Conservation (phyloP, 2,329 filamentous ascomycete genomes). For the Pseudogymnoascus sp. region DNA sequence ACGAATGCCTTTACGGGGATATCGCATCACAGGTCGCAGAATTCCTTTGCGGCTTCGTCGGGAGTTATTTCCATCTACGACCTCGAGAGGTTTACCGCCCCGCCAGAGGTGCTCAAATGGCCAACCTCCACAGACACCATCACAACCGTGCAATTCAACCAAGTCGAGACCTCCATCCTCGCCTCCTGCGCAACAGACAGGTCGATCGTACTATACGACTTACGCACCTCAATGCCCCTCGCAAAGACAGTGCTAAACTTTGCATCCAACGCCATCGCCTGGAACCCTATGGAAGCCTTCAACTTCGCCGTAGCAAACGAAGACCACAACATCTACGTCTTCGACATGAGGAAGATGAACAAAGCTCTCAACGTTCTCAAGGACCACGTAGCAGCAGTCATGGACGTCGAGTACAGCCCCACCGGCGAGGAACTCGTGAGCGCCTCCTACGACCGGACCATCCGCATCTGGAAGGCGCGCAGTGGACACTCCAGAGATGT, state of each 20-base stretch:
- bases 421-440: constrained; percentile 91
- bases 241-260: constrained; percentile 75
- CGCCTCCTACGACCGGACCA: constrained; percentile 78
- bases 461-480: constrained; percentile 75
- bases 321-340: constrained; percentile 85
- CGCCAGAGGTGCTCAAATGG: constrained; percentile 77
- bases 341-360: constrained; percentile 88
- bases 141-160: constrained; percentile 80
- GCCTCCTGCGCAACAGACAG: constrained; percentile 80
- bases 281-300: constrained; percentile 96
- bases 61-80: constrained; percentile 83
- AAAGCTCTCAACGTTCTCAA: constrained; percentile 83
- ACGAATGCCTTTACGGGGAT: constrained; percentile 73
- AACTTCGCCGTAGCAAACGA: constrained; percentile 91
- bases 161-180: constrained; percentile 84
- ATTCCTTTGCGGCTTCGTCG: constrained; percentile 72
- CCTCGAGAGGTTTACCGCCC: constrained; percentile 67
- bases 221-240: constrained; percentile 76
- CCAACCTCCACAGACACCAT: constrained; percentile 87
- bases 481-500: constrained; percentile 82
- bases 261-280: constrained; percentile 73
- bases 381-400: constrained; percentile 82
- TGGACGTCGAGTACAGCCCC: constrained; percentile 92
- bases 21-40: constrained; percentile 69
- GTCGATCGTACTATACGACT: constrained; percentile 81